Conservation (phyloP, 371 early-diverging fungal species). For the Mucor lusitanicus region DNA sequence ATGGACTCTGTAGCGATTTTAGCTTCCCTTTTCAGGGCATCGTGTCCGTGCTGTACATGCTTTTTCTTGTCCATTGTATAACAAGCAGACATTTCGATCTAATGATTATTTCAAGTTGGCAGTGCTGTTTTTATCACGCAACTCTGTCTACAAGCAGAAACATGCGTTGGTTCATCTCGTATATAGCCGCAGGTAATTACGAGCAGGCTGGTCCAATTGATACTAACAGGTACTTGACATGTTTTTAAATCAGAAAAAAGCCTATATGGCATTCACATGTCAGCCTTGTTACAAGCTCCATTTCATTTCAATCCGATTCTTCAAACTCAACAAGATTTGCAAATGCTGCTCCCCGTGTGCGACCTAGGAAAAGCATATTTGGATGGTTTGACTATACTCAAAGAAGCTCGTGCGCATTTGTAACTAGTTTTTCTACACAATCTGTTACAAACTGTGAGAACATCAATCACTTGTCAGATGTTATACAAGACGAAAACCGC, state of each 20-base stretch:
- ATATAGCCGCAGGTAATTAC: not conserved
- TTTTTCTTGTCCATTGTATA: not conserved
- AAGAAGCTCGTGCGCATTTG: not conserved
- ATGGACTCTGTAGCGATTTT: not conserved
- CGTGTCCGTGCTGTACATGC: slow-evolving; percentile 12
- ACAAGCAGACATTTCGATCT: not conserved
- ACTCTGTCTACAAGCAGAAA: not conserved
- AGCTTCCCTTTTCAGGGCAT: slow-evolving; percentile 7
- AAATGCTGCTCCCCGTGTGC: not conserved
- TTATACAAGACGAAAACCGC: not conserved
- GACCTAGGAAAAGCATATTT: not conserved
- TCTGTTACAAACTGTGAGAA: not conserved
- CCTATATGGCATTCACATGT: not conserved
- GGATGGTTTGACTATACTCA: not conserved
- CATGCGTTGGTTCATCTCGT: not conserved
- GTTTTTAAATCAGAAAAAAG: not conserved
- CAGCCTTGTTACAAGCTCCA: not conserved
- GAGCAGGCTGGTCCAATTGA: not conserved
- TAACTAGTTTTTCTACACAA: not conserved
- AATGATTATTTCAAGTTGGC: not conserved
- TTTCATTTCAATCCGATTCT: not conserved
- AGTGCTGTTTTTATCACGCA: not conserved
- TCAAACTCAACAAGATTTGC: not conserved
- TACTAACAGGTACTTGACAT: not conserved
- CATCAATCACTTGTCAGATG: not conserved